These are phyloP conservation scores for Colletotrichum horii DNA, from an alignment of 2,329 filamentous ascomycete species.

Conservation along the genomic window DNA sequence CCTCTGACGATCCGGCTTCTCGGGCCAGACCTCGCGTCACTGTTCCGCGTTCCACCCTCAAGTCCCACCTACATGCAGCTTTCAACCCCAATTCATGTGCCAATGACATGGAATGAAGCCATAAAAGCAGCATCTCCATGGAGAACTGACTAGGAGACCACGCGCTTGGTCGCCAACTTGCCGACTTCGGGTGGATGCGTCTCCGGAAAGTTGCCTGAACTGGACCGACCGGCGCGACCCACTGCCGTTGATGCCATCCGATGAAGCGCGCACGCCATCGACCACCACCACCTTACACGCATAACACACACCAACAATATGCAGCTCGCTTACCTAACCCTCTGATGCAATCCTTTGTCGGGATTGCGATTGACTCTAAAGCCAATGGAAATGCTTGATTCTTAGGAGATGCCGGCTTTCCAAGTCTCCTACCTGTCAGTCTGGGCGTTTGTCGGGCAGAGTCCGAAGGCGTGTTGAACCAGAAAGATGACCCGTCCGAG, in stretches of 20 bases:
- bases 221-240: neutral
- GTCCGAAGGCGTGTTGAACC: neutral
- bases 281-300: neutral
- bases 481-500: neutral
- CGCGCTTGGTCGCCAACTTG: neutral
- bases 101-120: neutral
- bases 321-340: neutral
- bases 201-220: neutral
- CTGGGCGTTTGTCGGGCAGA: neutral
- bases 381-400: neutral
- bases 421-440: neutral
- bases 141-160: neutral
- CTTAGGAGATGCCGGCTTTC: neutral
- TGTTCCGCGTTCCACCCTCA: neutral
- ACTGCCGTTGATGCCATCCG: slow-evolving; percentile 20
- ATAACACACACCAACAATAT: neutral
- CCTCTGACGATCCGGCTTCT: neutral
- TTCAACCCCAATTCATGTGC: neutral
- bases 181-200: neutral
- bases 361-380: neutral
- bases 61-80: neutral
- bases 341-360: slow-evolving; percentile 10
- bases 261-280: slow-evolving; percentile 17
- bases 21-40: neutral
- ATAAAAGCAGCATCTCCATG: neutral